Percentiles rank a stretch among this genome's conserved stretches.
These are phyloP conservation scores for Mucor racemosus DNA, from an alignment of 371 early-diverging fungal genomes.

Conservation along the genomic window DNA sequence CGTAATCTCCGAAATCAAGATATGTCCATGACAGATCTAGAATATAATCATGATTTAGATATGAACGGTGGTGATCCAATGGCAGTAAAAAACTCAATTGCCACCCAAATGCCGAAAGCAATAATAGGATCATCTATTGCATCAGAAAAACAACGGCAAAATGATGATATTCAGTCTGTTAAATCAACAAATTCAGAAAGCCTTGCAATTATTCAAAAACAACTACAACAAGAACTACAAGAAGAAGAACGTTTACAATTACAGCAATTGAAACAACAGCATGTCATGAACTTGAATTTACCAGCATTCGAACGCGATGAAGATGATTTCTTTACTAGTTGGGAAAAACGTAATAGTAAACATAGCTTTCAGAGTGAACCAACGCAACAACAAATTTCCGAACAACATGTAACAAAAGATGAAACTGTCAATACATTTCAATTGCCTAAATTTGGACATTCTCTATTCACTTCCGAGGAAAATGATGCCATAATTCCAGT, in stretches of 20 bases:
- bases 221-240: not conserved
- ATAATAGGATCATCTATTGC: not conserved
- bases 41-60: slow-evolving; percentile 1
- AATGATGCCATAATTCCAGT: not conserved
- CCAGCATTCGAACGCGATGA: not conserved
- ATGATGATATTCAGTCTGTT: not conserved
- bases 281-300: not conserved
- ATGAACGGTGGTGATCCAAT: not conserved
- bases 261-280: not conserved
- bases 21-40: not conserved
- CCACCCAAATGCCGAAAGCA: not conserved
- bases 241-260: not conserved
- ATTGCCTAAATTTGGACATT: not conserved
- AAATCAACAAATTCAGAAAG: not conserved
- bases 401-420: not conserved
- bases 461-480: slow-evolving; percentile 1
- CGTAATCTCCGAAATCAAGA: slow-evolving; percentile 10
- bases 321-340: slow-evolving; percentile 7
- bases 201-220: not conserved
- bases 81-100: not conserved
- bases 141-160: not conserved
- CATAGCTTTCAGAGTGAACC: not conserved
- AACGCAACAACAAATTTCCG: slow-evolving; percentile 7
- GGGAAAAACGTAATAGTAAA: slow-evolving; percentile 2
- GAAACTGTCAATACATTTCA: not conserved